A percentile compares a stretch with the other conserved stretches of the same genome.
Conservation (phyloP, 148 eudicot species). For the Camellia granthamiana region DNA sequence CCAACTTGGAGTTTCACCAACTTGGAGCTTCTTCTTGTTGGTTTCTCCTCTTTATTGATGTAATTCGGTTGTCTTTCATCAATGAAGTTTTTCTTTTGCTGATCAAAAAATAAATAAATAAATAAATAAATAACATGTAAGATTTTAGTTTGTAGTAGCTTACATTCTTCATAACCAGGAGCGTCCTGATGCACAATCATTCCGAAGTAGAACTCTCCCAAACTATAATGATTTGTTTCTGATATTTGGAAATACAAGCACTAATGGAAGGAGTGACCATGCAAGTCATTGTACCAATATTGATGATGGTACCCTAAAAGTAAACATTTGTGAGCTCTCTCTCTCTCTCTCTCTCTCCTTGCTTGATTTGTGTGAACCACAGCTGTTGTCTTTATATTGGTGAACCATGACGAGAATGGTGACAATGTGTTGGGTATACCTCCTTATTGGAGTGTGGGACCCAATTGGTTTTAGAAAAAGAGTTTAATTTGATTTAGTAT, state of each 20-base stretch:
- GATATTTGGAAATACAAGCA: slow-evolving; percentile 13
- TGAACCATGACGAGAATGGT: background rate
- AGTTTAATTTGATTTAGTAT: no score
- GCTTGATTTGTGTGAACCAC: background rate
- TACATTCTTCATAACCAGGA: slow-evolving; percentile 8
- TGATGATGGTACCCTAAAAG: background rate
- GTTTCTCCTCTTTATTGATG: no score
- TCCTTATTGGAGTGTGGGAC: no score
- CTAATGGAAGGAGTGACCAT: background rate
- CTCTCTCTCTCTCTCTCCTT: background rate
- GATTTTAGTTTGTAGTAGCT: background rate
- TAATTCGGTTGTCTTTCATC: no score
- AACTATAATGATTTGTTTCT: slow-evolving; percentile 17
- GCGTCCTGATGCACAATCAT: slow-evolving; percentile 5
- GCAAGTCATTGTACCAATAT: background rate
- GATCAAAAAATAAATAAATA: no score
- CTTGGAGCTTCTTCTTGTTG: no score
- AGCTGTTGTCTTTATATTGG: background rate
- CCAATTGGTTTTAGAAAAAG: no score
- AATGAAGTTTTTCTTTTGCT: no score
- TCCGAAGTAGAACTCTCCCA: slow-evolving; percentile 10
- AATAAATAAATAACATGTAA: background rate
- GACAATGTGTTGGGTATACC: no score
- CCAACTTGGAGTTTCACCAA: no score
- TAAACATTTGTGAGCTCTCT: background rate